Base-by-base conservation (phyloP, 2,329 filamentous ascomycete genomes). In the Claviceps africana region DNA sequence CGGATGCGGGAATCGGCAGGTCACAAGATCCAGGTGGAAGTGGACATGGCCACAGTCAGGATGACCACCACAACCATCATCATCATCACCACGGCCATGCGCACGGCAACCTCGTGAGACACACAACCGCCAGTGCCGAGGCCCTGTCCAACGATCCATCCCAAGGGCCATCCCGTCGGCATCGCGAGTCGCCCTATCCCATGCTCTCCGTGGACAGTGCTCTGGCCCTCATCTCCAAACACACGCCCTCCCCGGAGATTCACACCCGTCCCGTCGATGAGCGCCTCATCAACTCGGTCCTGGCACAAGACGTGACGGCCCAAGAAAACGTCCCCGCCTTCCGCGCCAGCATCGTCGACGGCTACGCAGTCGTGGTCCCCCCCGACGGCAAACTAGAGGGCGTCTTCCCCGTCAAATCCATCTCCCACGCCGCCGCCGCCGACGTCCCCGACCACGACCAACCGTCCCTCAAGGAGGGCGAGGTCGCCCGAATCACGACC, bases 331-430 rank as follows among this genome's bases (percentile, higher is more conserved):
- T 98, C 0, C 93, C 93, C 0, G 93, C 91, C 0, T 98, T 95
- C 69, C 77, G 89, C 54, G 93, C 93, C 19, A 97, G 91, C 63
- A 97, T 96, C 42, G 93, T 98, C 0, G 93, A 98, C 65, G 93
- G 93, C 1, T 98, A 98, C 63, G 93, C 93, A 2, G 79, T 95
- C 0, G 81, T 90, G 39, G 83, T 81, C 6, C 76, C 77, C 51
- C 70, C 71, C 31, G 73, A 80, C 42, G 80, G 77, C 0, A 80
- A 77, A 48, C 78, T 87, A 48, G 87, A 85, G 60, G 90, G 91
- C 0, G 70, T 83, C 1, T 97, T 93, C 62, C 89, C 91, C 0
- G 91, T 98, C 15, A 82, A 85, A 0, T 84, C 86, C 0, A 76
- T 97, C 13, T 94, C 89, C 0, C 89, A 96, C 64, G 93, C 93